Evolutionary conservation across 1,139 yeast genomes (phyloP).

Genomic region (Pichia sp.): DNA sequence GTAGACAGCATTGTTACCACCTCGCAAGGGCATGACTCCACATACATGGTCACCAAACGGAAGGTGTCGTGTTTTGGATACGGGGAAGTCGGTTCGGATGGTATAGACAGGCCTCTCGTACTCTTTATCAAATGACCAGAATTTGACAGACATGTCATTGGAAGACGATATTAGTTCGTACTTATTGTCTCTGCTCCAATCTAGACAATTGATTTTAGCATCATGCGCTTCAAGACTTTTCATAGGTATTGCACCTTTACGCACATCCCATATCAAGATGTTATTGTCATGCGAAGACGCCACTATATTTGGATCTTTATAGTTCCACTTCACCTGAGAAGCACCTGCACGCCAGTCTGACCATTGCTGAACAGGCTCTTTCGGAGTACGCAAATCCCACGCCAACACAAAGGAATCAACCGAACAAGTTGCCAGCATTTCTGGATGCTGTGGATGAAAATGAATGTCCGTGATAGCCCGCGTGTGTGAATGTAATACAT

Average conservation of each 20-base stretch:
- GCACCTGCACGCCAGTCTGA: constrained; percentile 97
- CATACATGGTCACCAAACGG: constrained; percentile 88
- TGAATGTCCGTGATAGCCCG: constrained; percentile 95
- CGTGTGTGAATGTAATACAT: constrained; percentile 80
- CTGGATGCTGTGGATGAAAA: constrained; percentile 84
- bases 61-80: constrained; percentile 77
- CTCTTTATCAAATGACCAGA: constrained; percentile 60
- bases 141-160: constrained; percentile 78
- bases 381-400: constrained; percentile 87
- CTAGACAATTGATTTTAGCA: constrained; percentile 84
- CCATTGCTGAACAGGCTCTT: constrained; percentile 63
- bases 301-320: constrained; percentile 61
- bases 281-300: constrained; percentile 84
- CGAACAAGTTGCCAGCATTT: constrained; percentile 86
- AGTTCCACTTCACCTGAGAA: constrained; percentile 92
- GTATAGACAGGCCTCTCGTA: constrained; percentile 46
- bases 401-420: constrained; percentile 80
- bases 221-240: constrained; percentile 63
- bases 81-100: constrained; percentile 71
- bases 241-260: constrained; percentile 76
- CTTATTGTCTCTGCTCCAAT: constrained; percentile 58
- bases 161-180: constrained; percentile 70
- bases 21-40: constrained; percentile 84
- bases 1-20: constrained; percentile 73
- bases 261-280: constrained; percentile 78